Conservation (phyloP, 2,329 filamentous ascomycete species). For the Botryotinia convoluta region DNA sequence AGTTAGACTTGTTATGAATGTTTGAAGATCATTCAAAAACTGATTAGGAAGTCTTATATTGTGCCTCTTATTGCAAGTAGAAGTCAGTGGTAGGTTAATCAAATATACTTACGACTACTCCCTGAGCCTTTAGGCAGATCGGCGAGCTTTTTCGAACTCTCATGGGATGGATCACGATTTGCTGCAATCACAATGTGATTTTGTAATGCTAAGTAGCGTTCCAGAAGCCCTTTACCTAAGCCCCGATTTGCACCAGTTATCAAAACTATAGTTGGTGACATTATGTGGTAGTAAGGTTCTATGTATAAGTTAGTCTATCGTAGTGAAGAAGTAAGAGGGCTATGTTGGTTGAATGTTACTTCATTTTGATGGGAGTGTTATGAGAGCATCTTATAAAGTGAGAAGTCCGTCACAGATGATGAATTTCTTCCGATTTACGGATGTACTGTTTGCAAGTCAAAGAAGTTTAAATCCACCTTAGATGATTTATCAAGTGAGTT, state of each 20-base stretch:
- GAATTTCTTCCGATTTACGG: not conserved
- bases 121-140: constrained; percentile 22
- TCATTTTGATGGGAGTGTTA: not conserved
- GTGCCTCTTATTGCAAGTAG: not conserved
- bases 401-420: too few species aligned
- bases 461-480: not conserved
- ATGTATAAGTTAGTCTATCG: not conserved
- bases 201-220: constrained; percentile 28
- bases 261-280: not conserved
- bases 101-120: not conserved
- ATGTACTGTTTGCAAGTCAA: not conserved
- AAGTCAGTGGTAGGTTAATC: not conserved
- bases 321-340: not conserved
- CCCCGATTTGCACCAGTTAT: not conserved
- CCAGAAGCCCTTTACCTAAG: not conserved
- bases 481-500: not conserved
- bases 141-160: constrained; percentile 33
- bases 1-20: not conserved
- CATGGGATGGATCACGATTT: constrained; percentile 38
- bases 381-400: not conserved
- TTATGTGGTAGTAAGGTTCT: not conserved
- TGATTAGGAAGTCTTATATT: not conserved
- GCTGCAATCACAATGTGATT: constrained; percentile 41
- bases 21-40: not conserved
- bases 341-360: not conserved